These are phyloP conservation scores for Calonectria pseudoreteaudii DNA, from an alignment of 2,329 filamentous ascomycete species.

Conservation along the genomic window DNA sequence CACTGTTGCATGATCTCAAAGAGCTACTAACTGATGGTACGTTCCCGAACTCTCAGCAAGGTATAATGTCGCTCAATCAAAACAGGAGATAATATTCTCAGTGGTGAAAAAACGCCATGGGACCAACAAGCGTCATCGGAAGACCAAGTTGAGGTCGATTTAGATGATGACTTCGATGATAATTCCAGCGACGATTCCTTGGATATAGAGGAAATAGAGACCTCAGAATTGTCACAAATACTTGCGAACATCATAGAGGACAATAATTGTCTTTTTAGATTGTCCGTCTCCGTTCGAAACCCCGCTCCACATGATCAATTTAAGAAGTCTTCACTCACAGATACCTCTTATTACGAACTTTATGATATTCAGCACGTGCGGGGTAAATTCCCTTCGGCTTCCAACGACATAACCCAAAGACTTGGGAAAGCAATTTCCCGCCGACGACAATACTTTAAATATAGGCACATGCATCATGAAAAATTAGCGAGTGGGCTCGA, in stretches of 20 bases:
- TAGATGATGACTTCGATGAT: background rate
- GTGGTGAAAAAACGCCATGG: background rate
- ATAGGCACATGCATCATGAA: background rate
- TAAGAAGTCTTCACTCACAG: accelerated
- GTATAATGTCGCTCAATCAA: background rate
- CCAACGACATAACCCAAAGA: accelerated
- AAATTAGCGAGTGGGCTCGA: background rate
- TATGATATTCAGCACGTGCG: conserved; percentile 21
- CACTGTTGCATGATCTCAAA: background rate
- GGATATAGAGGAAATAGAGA: background rate
- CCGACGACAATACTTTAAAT: conserved; percentile 25
- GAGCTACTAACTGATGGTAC: conserved; percentile 4
- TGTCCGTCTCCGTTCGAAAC: conserved; percentile 9
- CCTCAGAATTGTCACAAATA: conserved; percentile 8
- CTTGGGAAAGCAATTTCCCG: background rate
- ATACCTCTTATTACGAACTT: conserved; percentile 1
- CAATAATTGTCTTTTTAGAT: background rate
- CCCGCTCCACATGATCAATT: conserved; percentile 27
- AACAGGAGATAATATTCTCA: background rate
- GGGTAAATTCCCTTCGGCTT: accelerated
- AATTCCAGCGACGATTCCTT: background rate
- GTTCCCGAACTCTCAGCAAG: too few relatives aligned
- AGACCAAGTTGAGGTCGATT: background rate
- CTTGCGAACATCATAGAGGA: background rate
- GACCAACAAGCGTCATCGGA: background rate